Evolutionary conservation across 495 filamentous ascomycete species (phyloP), one percentile per base, ranked within the genome.

Genomic region (Tuber aestivum): DNA sequence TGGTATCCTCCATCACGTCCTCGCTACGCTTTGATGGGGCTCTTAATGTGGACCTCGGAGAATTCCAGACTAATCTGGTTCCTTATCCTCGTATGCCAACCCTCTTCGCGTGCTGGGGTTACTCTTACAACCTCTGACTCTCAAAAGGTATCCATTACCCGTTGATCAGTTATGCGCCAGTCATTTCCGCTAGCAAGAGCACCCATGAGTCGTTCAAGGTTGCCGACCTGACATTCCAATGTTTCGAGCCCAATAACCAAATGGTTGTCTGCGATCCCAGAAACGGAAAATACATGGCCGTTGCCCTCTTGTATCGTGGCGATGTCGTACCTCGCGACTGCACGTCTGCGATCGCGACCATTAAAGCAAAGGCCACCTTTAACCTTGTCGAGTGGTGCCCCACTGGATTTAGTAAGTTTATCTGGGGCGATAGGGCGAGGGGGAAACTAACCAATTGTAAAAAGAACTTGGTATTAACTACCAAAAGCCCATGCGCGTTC

Each of bases 311-410:
- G 83, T 99, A 99, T 90, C 95, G 95, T 84, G 95, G 95, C 84
- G 95, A 98, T 84, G 95, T 98, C 79, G 93, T 98, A 61, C 93
- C 95, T 84, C 96, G 95, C 85, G 96, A 99, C 82, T 92, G 93
- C 81, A 92, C 97, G 86, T 88, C 85, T 75, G 96, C 95, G 70
- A 94, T 99, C 68, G 94, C 94, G 70, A 92, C 91, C 69, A 92
- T 99, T 85, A 99, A 98, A 92, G 97, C 96, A 82, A 97, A 97
- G 90, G 90, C 94, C 77, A 97, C 94, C 83, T 97, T 99, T 83
- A 94, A 98, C 88, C 97, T 98, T 83, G 95, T 99, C 81, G 95
- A 99, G 87, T 99, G 95, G 95, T 99, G 95, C 90, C 95, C 95
- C 79, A 99, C 95, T 83, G 95, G 95, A 81, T 98, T 98, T 91